phyloP scores from a whole-genome alignment of 352 stramenopile species.

The Thalassiosira ordinaria region DNA sequence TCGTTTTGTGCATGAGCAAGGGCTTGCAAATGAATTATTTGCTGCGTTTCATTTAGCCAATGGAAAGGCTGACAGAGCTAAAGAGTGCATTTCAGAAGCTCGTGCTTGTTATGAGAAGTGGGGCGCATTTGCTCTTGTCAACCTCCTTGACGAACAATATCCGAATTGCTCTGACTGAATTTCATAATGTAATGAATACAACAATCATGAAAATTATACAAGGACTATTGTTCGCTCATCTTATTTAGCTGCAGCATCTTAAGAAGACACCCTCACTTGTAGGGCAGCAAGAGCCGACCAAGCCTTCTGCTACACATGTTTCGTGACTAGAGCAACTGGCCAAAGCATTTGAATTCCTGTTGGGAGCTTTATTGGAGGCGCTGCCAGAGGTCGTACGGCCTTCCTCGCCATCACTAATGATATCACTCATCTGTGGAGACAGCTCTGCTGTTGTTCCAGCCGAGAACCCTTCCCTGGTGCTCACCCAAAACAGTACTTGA shows the following conservation, averaged over 20 bases:
- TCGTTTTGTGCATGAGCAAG: conserved; percentile 43
- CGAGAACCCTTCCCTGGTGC: conserved; percentile 58
- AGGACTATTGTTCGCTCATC: background rate
- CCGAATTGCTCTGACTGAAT: no score
- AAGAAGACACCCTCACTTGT: conserved; percentile 59
- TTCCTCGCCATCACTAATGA: conserved; percentile 22
- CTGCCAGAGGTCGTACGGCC: background rate
- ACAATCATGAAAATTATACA: no score
- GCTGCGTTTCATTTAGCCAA: conserved; percentile 3
- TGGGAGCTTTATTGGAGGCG: background rate
- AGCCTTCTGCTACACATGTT: conserved; percentile 33
- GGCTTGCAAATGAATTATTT: conserved; percentile 27
- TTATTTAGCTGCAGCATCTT: conserved; percentile 65
- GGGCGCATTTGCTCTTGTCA: conserved; percentile 33
- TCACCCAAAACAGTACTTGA: conserved; percentile 79
- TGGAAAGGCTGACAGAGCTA: conserved; percentile 6
- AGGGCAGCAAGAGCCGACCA: conserved; percentile 70
- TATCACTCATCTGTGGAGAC: conserved; percentile 5
- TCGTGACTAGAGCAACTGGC: conserved; percentile 58
- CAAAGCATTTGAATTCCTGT: conserved; percentile 7
- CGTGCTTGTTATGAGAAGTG: conserved; percentile 32
- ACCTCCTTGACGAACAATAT: no score
- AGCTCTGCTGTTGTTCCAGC: conserved; percentile 16
- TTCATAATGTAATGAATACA: no score
- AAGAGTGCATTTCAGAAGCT: conserved; percentile 12